Evolutionary conservation across 768 basidiomycete genomes (phyloP), one percentile per base, ranked within the genome.

Genomic region (Pholiota conissans): DNA sequence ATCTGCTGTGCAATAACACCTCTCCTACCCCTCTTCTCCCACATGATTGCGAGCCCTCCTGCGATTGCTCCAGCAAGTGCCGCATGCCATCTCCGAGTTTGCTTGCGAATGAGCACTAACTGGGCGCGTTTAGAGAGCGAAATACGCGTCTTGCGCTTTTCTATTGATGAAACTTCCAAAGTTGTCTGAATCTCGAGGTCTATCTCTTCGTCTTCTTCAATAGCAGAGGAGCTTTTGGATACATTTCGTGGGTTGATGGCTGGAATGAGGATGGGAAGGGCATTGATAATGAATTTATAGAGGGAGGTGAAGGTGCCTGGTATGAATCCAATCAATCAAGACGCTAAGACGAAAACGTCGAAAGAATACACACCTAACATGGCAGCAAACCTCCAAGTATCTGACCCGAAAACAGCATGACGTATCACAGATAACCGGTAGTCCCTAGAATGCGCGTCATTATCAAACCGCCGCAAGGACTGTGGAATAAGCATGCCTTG

Each of bases 301-400:
- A 93, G 62, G 0, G 84, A 78, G 1, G 89, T 87, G 61, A 94
- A 93, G 0, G 87, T 84, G 20, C 86, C 90, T 90, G 60, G 10
- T 40, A 24, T 28, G 29, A 35, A 9, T 26, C 47, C 11, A 27
- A 6, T 29, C 48, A n/a, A 49, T n/a, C 27, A 24, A 46, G 37
- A 40, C 20, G n/a, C 28, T 49, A 50, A 7, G 32, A 11, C 35
- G 26, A 52, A 34, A 35, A 34, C 37, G 22, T 48, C 39, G 6
- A 55, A 59, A 55, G 30, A n/a, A 34, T 22, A 49, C 70, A 26
- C 60, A 87, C 92, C 93, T 34, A 98, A 76, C 93, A 95, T 95
- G 0, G 87, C 85, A 3, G 87, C 91, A 61, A 96, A 95, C 18
- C 95, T 78, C 66, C 89, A 81, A 0, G 91, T 87, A 66, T 97